A percentile compares a stretch with the other conserved stretches of the same genome.
Conservation (phyloP, 257 asterid species). For the Nicotiana sylvestris region DNA sequence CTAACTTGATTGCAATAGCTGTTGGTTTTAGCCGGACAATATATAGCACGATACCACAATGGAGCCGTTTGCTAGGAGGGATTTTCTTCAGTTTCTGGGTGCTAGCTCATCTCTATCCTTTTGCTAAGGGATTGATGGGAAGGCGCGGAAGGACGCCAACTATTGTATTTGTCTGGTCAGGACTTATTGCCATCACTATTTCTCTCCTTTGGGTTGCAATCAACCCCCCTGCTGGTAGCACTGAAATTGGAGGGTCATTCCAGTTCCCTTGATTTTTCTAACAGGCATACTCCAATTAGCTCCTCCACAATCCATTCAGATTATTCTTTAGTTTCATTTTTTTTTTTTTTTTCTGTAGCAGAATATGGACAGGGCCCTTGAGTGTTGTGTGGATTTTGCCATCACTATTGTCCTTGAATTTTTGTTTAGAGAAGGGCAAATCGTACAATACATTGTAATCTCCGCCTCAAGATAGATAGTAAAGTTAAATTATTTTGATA, state of each 20-base stretch:
- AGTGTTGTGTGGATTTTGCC: constrained; percentile 3
- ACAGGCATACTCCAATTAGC: neutral
- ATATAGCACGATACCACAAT: constrained; percentile 73
- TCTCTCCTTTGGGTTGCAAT: constrained; percentile 82
- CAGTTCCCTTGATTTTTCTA: constrained; percentile 58
- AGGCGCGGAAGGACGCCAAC: constrained; percentile 81
- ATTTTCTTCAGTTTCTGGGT: constrained; percentile 94
- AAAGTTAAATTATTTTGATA: neutral
- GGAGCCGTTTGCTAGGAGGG: constrained; percentile 85
- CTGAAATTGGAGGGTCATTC: constrained; percentile 71
- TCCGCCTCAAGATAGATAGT: neutral
- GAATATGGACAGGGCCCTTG: neutral
- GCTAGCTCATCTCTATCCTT: constrained; percentile 72
- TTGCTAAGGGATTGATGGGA: constrained; percentile 83
- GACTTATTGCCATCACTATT: constrained; percentile 73
- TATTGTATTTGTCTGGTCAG: constrained; percentile 82
- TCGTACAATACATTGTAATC: neutral
- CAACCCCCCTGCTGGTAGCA: constrained; percentile 55
- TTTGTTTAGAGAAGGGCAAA: constrained; percentile 7
- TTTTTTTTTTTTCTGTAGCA: neutral
- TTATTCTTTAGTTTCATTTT: neutral
- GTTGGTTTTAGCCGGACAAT: constrained; percentile 78
- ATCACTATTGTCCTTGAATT: neutral
- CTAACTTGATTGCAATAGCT: constrained; percentile 70
- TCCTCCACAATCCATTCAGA: neutral